A percentile compares a stretch with the other conserved stretches of the same genome.
phyloP scores from a whole-genome alignment of 805 yeast species.

The Lachancea nothofagi region DNA sequence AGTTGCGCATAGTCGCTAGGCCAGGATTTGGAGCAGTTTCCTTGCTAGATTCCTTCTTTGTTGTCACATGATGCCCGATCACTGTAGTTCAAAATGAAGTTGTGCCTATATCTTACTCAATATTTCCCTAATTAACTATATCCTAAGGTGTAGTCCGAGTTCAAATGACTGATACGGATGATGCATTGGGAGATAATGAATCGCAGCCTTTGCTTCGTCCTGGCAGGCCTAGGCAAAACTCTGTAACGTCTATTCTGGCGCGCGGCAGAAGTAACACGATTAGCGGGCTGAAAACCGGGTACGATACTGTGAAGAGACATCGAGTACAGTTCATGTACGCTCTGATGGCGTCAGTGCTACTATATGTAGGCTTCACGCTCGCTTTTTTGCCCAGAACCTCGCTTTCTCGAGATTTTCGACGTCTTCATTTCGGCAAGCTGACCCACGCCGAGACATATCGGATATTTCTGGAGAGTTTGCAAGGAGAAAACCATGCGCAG shows the following conservation, averaged over 20 bases:
- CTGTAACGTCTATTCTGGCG: constrained; percentile 13
- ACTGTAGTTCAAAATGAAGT: too few species aligned
- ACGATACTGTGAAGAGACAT: constrained; percentile 27
- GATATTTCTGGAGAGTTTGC: constrained; percentile 42
- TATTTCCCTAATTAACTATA: too few species aligned
- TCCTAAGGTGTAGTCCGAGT: too few species aligned
- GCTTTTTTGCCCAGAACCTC: constrained; percentile 83
- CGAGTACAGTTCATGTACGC: constrained; percentile 25
- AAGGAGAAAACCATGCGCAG: constrained; percentile 32
- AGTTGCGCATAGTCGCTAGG: too few species aligned
- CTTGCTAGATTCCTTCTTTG: too few species aligned
- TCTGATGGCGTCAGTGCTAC: constrained; percentile 20
- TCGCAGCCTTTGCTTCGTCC: constrained; percentile 9
- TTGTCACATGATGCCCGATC: too few species aligned
- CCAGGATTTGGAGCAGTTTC: too few species aligned
- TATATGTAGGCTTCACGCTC: constrained; percentile 48
- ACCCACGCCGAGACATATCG: constrained; percentile 70
- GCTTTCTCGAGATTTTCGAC: constrained; percentile 68
- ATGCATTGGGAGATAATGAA: constrained; percentile 5
- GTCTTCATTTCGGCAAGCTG: constrained; percentile 61
- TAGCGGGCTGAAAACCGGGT: constrained; percentile 27
- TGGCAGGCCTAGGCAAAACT: constrained; percentile 11
- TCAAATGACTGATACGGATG: background rate
- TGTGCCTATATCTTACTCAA: too few species aligned
- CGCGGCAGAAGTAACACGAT: constrained; percentile 30